Conservation (phyloP, 1,284 basidiomycete species). For the Fomitopsis betulina region DNA sequence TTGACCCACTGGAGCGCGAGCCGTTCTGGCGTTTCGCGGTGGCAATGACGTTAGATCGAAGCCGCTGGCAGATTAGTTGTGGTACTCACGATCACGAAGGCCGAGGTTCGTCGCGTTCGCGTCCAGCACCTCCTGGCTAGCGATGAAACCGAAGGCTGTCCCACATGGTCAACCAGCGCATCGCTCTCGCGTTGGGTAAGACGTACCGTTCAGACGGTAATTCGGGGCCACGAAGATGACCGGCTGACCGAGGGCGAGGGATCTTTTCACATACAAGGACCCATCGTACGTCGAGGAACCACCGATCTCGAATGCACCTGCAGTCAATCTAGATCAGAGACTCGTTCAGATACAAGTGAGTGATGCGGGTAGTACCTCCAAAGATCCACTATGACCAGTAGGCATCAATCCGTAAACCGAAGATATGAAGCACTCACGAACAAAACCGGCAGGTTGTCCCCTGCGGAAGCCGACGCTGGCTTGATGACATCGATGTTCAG, state of each 20-base stretch:
- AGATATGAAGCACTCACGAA: slow-evolving; percentile 27
- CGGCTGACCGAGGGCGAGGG: slow-evolving; percentile 32
- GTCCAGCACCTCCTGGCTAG: slow-evolving; percentile 42
- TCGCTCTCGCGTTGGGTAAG: not conserved
- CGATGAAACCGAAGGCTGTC: slow-evolving; percentile 43
- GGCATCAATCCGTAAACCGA: not conserved
- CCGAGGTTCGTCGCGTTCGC: slow-evolving; percentile 52
- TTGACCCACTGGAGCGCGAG: slow-evolving; percentile 37
- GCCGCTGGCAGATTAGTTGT: not conserved
- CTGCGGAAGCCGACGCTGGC: slow-evolving; percentile 18
- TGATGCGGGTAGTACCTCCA: slow-evolving; percentile 12
- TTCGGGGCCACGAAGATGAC: slow-evolving; percentile 31
- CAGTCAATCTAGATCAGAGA: not conserved
- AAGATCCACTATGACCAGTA: slow-evolving; percentile 20
- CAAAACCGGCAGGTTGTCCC: slow-evolving; percentile 35
- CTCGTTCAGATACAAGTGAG: not conserved
- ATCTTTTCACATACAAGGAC: slow-evolving; percentile 19
- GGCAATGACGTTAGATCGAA: too few relatives aligned
- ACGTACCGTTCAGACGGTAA: slow-evolving; percentile 22
- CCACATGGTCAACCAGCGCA: not conserved
- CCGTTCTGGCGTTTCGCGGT: slow-evolving; percentile 9
- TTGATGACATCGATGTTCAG: slow-evolving; percentile 40
- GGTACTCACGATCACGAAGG: slow-evolving; percentile 44
- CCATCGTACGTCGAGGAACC: slow-evolving; percentile 13
- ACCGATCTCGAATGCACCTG: slow-evolving; percentile 16